Conservation (phyloP, 306 rosid species). For the Acacia melanoxylon region DNA sequence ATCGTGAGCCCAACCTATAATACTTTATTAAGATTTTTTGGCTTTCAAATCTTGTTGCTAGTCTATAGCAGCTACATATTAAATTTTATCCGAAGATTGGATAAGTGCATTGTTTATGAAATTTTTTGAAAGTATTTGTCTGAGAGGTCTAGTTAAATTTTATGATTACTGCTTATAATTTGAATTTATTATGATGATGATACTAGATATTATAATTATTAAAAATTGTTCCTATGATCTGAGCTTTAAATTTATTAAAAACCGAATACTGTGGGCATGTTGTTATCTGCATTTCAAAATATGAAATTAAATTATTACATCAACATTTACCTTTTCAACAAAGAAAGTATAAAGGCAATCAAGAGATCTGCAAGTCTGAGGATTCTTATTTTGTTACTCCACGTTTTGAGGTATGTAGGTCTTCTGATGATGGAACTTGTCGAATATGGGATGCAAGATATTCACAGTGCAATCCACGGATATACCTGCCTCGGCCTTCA, state of each 20-base stretch:
- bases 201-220: not conserved
- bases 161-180: not conserved
- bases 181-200: not conserved
- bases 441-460: conserved; percentile 90
- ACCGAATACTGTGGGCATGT: not conserved
- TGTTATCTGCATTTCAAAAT: not conserved
- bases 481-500: conserved; percentile 69
- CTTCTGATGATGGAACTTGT: conserved; percentile 95
- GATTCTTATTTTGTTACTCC: conserved; percentile 23
- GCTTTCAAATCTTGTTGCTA: conserved; percentile 7
- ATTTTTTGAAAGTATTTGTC: not conserved
- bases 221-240: not conserved
- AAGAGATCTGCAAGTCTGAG: not conserved
- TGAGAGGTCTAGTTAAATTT: not conserved
- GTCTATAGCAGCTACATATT: conserved; percentile 11
- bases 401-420: conserved; percentile 42
- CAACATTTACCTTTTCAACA: not conserved
- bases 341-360: not conserved
- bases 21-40: conserved; percentile 13
- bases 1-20: conserved; percentile 57
- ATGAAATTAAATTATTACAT: not conserved
- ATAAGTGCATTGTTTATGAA: not conserved
- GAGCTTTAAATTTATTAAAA: not conserved
- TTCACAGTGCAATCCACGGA: conserved; percentile 59
- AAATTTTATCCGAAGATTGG: conserved; percentile 13